Base-by-base conservation (phyloP, 2,329 filamentous ascomycete species). In the Colletotrichum brevisporum region DNA sequence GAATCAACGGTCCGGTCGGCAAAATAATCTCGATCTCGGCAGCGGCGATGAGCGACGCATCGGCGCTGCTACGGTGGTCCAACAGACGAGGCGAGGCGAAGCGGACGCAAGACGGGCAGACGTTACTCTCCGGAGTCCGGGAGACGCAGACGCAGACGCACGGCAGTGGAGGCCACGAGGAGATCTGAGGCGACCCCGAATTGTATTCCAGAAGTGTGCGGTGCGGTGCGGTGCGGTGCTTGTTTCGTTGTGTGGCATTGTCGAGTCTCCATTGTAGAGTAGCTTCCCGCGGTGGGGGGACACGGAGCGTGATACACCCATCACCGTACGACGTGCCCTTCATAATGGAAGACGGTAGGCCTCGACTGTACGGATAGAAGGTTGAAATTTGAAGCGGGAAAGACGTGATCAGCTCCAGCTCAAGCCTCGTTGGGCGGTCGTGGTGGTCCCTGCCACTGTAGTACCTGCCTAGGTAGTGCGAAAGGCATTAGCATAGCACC, bases 131-230 rank as follows among this genome's bases (percentile, higher is more conserved):
- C 53, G 52, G 43, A 52, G 50, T 45, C 53, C 36, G 48, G 63
- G 39, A 31, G 24, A 16, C 39, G 50, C 36, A 31, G 24, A 16
- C 39, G 50, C 36, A 43, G 48, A 60, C 50, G 47, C 56, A 55
- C 18, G 55, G 36, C 52, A 45, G 51, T 45, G 64, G 57, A 67
- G 58, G 64, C 52, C 18, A 26, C 31, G 43, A 66, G 21, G 31
- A 16, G 45, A 53, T 51, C 26, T 45, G 63, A 54, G 24, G 55
- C 26, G 59, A 15, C 24, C 52, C 66, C 66, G 66, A 65, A 36
- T 47, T 68, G 66, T 36, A 53, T 68, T 68, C 61, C 66, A 68
- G 66, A 68, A 65, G 61, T 50, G 66, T 68, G 39, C 21, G 27
- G 45, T 21, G 27, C 21, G 27, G 45, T 21, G 27, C 21, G n/a